Base-by-base conservation (phyloP, 1,284 basidiomycete species). In the Tilletia caries region DNA sequence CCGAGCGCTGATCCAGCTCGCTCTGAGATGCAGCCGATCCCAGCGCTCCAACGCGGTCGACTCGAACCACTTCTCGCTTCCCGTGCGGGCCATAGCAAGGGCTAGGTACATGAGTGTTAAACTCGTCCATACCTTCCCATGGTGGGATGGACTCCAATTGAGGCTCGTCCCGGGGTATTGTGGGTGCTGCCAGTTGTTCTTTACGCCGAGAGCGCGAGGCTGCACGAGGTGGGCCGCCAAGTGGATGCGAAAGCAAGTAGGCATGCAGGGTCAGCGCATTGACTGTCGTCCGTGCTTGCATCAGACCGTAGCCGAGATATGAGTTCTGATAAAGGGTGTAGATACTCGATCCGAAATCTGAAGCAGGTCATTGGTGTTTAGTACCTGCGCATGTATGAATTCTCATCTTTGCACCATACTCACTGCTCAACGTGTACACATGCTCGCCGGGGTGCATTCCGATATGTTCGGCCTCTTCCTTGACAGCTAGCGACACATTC, bases 191-290 rank as follows among this genome's bases (percentile, higher is more conserved):
- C 6, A 3, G 4, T 33, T 32, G 58, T 32, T 27, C 18, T 32
- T 15, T 32, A 10, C 29, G 10, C 18, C 33, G 70, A 69, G n/a
- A 73, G 20, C 37, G 29, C 37, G 5, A 20, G 6, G 43, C 64
- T 3, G 43, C 64, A 20, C 43, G 18, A 67, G 72, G 52, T 71
- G 68, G 13, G 48, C 64, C 46, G 66, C 69, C 64, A 66, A 76
- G 82, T 5, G 81, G 81, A 67, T 76, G 82, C 76, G 78, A 87
- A 83, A 71, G 87, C 86, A 71, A 69, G 75, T 90, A 88, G 85
- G 92, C 91, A 83, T 96, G 98, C 20, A 92, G 90, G 34, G 97
- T 91, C 65, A 98, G 86, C 77, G 90, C 89, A 83, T 98, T 94
- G 48, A 96, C 91, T 81, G 90, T 89, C 83, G 88, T 86, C 70